Percentiles rank a stretch among this genome's conserved stretches.
Conservation (phyloP, 345 rosid species). For the Populus deltoides region DNA sequence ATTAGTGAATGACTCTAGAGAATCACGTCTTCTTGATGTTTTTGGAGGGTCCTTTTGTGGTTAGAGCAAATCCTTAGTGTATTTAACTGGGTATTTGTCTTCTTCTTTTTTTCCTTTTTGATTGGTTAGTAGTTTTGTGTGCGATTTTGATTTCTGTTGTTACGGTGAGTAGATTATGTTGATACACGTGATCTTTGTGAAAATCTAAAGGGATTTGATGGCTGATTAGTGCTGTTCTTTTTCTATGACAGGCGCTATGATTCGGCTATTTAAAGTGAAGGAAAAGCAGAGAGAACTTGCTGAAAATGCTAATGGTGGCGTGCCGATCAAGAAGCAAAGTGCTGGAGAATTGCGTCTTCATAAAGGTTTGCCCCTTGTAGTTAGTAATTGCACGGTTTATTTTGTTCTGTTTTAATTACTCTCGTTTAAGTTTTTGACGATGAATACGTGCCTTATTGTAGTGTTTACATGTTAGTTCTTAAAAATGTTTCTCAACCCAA, state of each 20-base stretch:
- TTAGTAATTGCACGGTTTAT: background rate
- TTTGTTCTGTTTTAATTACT: background rate
- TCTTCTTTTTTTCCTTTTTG: background rate
- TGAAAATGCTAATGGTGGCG: slow-evolving; percentile 34
- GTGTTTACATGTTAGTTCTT: background rate
- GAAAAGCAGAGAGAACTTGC: slow-evolving; percentile 34
- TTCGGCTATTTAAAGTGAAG: slow-evolving; percentile 36
- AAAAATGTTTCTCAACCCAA: background rate
- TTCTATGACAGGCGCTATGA: slow-evolving; percentile 23
- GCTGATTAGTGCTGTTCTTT: background rate
- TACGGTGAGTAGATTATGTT: background rate
- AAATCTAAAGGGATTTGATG: background rate
- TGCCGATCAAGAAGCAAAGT: slow-evolving; percentile 26
- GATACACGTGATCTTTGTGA: background rate
- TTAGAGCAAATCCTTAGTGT: background rate
- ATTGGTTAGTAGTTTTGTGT: background rate
- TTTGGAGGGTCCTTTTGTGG: background rate
- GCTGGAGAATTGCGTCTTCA: slow-evolving; percentile 39
- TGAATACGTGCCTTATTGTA: background rate
- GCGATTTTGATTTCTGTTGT: background rate
- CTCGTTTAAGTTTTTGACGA: background rate
- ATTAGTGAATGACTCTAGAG: background rate
- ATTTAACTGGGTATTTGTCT: background rate
- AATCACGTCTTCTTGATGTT: background rate
- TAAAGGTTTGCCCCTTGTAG: slow-evolving; percentile 21